Conservation (phyloP, 2,329 filamentous ascomycete genomes). For the Aureobasidium leucospermi region DNA sequence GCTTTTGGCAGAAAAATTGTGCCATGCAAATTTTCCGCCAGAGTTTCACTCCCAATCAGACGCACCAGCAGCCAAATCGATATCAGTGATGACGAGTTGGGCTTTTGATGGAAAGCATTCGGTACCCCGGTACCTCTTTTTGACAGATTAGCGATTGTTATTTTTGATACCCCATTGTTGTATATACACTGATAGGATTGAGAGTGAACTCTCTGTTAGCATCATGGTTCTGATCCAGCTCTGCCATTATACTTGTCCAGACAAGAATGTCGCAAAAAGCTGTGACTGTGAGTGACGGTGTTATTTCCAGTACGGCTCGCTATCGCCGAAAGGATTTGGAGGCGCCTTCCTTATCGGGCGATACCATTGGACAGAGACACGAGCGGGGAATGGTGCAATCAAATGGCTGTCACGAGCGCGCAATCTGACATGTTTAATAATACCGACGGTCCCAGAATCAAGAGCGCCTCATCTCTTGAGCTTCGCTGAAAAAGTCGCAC, state of each 20-base stretch:
- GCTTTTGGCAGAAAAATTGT: neutral
- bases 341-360: neutral
- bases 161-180: neutral
- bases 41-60: neutral
- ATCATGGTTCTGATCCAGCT: too few species aligned
- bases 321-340: slow-evolving; percentile 3
- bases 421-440: slow-evolving; percentile 1
- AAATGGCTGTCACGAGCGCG: slow-evolving; percentile 8
- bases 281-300: neutral
- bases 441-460: neutral
- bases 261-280: neutral
- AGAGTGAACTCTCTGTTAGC: neutral
- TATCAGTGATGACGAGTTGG: slow-evolving; percentile 6
- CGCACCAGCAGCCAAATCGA: neutral
- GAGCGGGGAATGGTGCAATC: slow-evolving; percentile 5
- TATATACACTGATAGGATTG: neutral
- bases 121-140: neutral
- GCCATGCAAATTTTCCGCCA: neutral
- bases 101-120: neutral
- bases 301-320: neutral
- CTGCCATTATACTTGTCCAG: too few species aligned
- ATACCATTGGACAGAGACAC: neutral
- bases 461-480: neutral
- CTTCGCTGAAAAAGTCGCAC: neutral
- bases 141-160: neutral